phyloP scores from a whole-genome alignment of 371 early-diverging fungal species.

The Scutellospora calospora region DNA sequence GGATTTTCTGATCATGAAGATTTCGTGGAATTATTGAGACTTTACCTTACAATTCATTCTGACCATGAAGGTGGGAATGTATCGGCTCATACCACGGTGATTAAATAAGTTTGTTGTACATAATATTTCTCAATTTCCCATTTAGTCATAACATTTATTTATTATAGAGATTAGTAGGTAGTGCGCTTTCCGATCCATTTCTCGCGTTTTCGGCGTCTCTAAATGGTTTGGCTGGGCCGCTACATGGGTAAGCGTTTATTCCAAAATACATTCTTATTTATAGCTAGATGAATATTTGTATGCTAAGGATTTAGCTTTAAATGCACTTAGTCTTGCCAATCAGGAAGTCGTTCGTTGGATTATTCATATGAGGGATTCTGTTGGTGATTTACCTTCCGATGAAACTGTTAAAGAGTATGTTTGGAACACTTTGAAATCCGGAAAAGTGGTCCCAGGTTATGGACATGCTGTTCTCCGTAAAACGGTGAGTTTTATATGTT shows the following conservation, averaged over 20 bases:
- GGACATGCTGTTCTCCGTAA: constrained; percentile 99
- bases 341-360: constrained; percentile 99
- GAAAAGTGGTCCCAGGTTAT: constrained; percentile 98
- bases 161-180: constrained; percentile 78
- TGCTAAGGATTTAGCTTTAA: not conserved
- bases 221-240: constrained; percentile 98
- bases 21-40: constrained; percentile 97
- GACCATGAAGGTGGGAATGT: constrained; percentile 99
- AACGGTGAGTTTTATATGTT: constrained; percentile 47
- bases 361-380: constrained; percentile 90
- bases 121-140: constrained; percentile 47
- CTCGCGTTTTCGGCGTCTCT: constrained; percentile 97
- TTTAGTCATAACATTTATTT: constrained; percentile 59
- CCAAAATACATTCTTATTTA: not conserved
- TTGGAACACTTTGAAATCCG: constrained; percentile 94
- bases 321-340: constrained; percentile 86
- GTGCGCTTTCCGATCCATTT: constrained; percentile 98
- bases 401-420: constrained; percentile 95
- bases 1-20: constrained; percentile 89
- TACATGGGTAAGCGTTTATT: constrained; percentile 73
- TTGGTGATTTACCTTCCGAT: constrained; percentile 85
- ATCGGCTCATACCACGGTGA: constrained; percentile 84
- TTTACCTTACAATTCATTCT: constrained; percentile 98
- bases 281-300: not conserved
- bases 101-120: not conserved